phyloP scores from a whole-genome alignment of 345 rosid genomes.

The Eucalyptus victrix region DNA sequence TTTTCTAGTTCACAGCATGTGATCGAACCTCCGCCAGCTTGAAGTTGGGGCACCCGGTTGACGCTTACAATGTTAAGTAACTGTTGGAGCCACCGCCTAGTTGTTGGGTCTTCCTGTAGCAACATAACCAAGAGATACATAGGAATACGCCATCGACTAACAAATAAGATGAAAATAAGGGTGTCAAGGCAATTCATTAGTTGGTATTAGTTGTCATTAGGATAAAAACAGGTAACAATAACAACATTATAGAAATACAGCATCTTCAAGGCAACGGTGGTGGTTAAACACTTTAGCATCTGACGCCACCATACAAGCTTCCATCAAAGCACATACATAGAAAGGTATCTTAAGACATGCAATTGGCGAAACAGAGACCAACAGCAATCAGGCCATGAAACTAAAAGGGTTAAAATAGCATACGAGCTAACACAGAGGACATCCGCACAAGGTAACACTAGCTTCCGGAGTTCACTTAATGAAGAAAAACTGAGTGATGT shows the following conservation, averaged over 20 bases:
- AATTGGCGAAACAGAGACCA: not conserved
- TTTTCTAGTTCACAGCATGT: conserved; percentile 51
- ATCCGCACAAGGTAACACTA: not conserved
- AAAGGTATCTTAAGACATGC: not conserved
- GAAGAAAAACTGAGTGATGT: not conserved
- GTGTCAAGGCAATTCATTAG: not conserved
- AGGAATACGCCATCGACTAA: not conserved
- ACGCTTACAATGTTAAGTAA: conserved; percentile 73
- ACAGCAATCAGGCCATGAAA: not conserved
- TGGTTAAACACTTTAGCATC: not conserved
- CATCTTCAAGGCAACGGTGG: not conserved
- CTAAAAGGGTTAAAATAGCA: not conserved
- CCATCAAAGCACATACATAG: not conserved
- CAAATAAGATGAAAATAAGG: not conserved
- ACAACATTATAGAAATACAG: not conserved
- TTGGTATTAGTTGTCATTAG: not conserved
- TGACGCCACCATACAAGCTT: not conserved
- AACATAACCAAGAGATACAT: not conserved
- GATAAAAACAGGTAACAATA: not conserved
- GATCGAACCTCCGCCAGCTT: conserved; percentile 68
- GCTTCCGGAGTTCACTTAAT: not conserved
- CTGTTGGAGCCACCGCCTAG: conserved; percentile 94
- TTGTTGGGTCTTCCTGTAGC: conserved; percentile 80
- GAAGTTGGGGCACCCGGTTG: conserved; percentile 46
- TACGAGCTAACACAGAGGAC: not conserved